Base-by-base conservation (phyloP, 225 moss, liverwort and hornwort genomes). In the Neckera pumila region DNA sequence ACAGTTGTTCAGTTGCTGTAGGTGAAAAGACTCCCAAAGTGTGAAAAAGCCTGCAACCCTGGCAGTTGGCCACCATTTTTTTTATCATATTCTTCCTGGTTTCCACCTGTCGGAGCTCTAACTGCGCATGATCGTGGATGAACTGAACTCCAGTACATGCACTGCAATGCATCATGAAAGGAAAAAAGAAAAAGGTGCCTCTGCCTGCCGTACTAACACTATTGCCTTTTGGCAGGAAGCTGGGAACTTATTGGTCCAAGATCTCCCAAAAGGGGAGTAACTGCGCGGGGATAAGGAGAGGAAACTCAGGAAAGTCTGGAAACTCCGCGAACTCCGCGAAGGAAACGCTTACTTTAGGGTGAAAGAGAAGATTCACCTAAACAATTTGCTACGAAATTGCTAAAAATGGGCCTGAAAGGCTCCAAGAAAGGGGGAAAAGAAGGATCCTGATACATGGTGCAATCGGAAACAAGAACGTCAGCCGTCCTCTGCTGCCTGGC, bases 391-490 rank as follows among this genome's bases (percentile, higher is more conserved):
- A 2, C 17, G 30, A 42, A 42, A 42, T 19, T 17, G 20, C 30
- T 20, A 13, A 11, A 59, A 79, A 79, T 53, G 0, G 53, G 36
- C 53, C 14, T 2, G 3, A 53, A 76, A 31, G 14, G 12, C 40
- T 59, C 40, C n/a, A 34, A 70, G 63, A 63, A 45, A 64, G 36
- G 64, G 72, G 23, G 34, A 49, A 69, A 72, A 60, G 79, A 45
- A 64, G 82, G 28, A 53, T 81, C 59, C 38, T 36, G 88, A 88
- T 27, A 90, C 85, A 90, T 90, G 81, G 88, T 30, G 88, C 85
- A 77, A 76, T 58, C 60, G 81, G 74, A 51, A 82, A 56, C 62
- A 3, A 38, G 66, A 70, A n/a, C 84, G 40, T 69, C 64, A 61
- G 63, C 36, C 82, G 82, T 64, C 64, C 63, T 30, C 26, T 22